phyloP scores from a whole-genome alignment of 108 stramenopile genomes.

The Asterionellopsis glacialis region DNA sequence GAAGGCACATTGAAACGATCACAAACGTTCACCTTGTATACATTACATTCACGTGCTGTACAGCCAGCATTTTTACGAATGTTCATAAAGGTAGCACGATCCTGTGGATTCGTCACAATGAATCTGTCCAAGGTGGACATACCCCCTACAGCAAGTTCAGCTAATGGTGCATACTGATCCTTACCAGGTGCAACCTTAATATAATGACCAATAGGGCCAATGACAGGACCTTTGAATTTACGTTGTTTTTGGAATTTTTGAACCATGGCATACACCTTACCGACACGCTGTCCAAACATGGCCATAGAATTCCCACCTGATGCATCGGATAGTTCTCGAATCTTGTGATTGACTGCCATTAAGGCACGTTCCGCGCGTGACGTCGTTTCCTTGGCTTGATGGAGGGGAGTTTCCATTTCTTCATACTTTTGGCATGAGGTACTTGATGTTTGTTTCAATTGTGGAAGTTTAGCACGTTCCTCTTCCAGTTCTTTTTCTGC shows the following conservation, averaged over 20 bases:
- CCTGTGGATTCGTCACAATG: constrained; percentile 61
- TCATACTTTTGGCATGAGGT: constrained; percentile 35
- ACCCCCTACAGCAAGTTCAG: constrained; percentile 62
- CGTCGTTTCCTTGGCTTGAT: constrained; percentile 26
- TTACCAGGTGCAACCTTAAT: constrained; percentile 76
- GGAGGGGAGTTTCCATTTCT: constrained; percentile 38
- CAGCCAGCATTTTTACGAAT: constrained; percentile 58
- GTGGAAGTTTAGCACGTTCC: constrained; percentile 19
- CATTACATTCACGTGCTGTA: constrained; percentile 46
- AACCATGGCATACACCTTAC: constrained; percentile 21
- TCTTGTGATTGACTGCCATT: constrained; percentile 28
- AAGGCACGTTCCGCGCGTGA: constrained; percentile 27
- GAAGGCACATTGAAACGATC: constrained; percentile 45
- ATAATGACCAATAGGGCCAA: constrained; percentile 76
- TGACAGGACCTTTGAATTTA: constrained; percentile 60
- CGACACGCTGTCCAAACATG: constrained; percentile 59
- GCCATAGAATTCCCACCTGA: constrained; percentile 47
- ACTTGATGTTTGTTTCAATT: constrained; percentile 26
- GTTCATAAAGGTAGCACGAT: constrained; percentile 47
- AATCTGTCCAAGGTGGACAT: constrained; percentile 53
- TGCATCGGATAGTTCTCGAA: constrained; percentile 42
- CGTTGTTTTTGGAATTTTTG: constrained; percentile 27
- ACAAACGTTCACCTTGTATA: constrained; percentile 31
- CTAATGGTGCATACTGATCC: constrained; percentile 66
- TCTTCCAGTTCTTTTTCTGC: constrained; percentile 38